Evolutionary conservation across 768 basidiomycete species (phyloP), one percentile per base, ranked within the genome.

Genomic region (Lactarius hengduanensis): DNA sequence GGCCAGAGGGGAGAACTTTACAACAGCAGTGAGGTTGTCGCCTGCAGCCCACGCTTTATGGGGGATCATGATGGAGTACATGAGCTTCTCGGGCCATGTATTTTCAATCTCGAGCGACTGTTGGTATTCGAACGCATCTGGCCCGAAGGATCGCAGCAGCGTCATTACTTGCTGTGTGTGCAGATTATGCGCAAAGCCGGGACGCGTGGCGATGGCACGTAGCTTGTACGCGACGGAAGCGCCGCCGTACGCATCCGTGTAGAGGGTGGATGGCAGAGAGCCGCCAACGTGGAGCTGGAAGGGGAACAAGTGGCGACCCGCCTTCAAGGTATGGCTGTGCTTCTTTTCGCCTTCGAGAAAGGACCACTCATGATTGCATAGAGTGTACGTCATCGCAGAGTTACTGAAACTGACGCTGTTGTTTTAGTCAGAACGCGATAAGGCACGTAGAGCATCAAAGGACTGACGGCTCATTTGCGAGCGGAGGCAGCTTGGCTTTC

Each of bases 1-100:
- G 45, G 82, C 79, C 26, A 97, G 78, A 0, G 96, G 95, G 40
- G 87, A 86, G 74, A 97, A 92, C 75, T 96, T 97, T 76, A 94
- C 83, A 15, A 89, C 78, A 0, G 92, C 89, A 0, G 90, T 89
- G 63, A 97, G 78, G 11, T 82, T 83, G 76, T 98, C 95, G 7
- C 95, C 96, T 0, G 89, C 91, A 0, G 94, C 92, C 87, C 91
- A 98, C 0, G 96, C 96, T 74, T 96, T 96, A 82, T 96, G 94
- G 0, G 96, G 96, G 38, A 98, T 77, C 79, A 94, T 91, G 73
- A 94, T 85, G 6, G 90, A 88, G 76, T 96, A 98, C 95, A 96
- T 96, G 77, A 97, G 80, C 79, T 98, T 98, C 26, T 90, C 90
- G 0, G 96, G 95, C 96, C 96, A 98, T 18, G 94, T 95, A 76